Base-by-base conservation (phyloP, 208 protist species). In the Leishmania major region DNA sequence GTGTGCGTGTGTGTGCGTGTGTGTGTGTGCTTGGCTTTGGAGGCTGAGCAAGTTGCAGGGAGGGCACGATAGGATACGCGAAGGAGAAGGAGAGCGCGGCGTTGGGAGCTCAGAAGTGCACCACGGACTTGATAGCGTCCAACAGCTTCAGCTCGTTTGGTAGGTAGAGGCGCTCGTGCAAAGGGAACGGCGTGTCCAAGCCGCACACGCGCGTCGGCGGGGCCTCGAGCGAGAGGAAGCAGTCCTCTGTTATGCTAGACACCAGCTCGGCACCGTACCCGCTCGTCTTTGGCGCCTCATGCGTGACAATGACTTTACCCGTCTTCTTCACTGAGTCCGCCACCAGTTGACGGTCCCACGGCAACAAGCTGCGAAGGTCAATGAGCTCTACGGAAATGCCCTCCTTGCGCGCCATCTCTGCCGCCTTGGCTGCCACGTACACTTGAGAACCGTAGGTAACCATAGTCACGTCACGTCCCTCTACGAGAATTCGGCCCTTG, bases 201-300 rank as follows among this genome's bases (percentile, higher is more conserved):
- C 98, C 98, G 88, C 97, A 99, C n/a, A 99, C 96, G 53, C 99
- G 93, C 81, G 87, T 92, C n/a, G 99, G 96, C 57, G 98, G 98
- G 11, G 99, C 96, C 89, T 99, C 97, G 17, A 99, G 91, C 35
- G 93, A 95, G 11, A 99, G 90, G 87, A 99, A 99, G 88, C 97
- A 99, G 81, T 97, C 90, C 85, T 97, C 87, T 77, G 93, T 90
- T 49, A 99, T 96, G 31, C 96, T 95, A 43, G 96, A 91, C 31
- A 98, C 87, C 28, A 99, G 87, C 89, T 99, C 99, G 25, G 97
- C 95, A 69, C 95, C 98, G 83, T 99, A 99, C 40, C 99, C 98
- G 75, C 92, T 89, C 59, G 98, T 99, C 64, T 97, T 89, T 22
- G 98, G 95, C 28, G 98, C 98, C 88, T 99, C 98, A 82, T 99